Evolutionary conservation across 345 rosid species (phyloP), one percentile per base, ranked within the genome.

Genomic region (Hibiscus trionum): DNA sequence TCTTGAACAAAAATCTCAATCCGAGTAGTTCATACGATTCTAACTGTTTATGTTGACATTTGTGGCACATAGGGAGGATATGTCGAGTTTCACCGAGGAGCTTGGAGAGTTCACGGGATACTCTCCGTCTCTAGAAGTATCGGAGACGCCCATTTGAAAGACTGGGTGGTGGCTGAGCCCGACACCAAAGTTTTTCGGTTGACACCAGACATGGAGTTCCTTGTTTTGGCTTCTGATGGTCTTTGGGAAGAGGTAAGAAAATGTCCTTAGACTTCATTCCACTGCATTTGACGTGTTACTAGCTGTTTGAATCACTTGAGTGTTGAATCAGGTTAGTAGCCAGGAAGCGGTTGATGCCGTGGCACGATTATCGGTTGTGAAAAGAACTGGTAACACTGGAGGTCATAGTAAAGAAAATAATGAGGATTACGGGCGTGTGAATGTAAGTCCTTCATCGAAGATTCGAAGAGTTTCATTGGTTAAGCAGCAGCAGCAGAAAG

Each of bases 181-280:
- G 92, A 86, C 2, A 89, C 92, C 19, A 80, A 70, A 53, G 66
- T 84, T 71, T 68, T 88, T 19, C 69, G 66, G 17, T 56, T 89
- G 75, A 78, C 83, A 11, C 76, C 81, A 7, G 92, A 89, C 44
- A 88, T 82, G 91, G 87, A 90, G 72, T 93, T 86, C 81, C 91
- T 93, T 46, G 80, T 93, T 67, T 81, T 93, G 66, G 97, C 96
- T 75, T 89, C 93, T 65, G 97, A 87, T 87, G 97, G 96, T 29
- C 80, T 91, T 16, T 93, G 97, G 97, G 86, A 64, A 61, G 75
- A 82, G 86, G 95, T 86, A 57, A 35, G 61, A 81, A 75, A 69
- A 89, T 74, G 75, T 39, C 6, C n/a, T 21, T 67, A 50, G 44
- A 69, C 53, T 69, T 50, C 72, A 29, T 9, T 67, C 16, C 55